phyloP scores from a whole-genome alignment of 139 green algal genomes.

The Tetradesmus obliquus region DNA sequence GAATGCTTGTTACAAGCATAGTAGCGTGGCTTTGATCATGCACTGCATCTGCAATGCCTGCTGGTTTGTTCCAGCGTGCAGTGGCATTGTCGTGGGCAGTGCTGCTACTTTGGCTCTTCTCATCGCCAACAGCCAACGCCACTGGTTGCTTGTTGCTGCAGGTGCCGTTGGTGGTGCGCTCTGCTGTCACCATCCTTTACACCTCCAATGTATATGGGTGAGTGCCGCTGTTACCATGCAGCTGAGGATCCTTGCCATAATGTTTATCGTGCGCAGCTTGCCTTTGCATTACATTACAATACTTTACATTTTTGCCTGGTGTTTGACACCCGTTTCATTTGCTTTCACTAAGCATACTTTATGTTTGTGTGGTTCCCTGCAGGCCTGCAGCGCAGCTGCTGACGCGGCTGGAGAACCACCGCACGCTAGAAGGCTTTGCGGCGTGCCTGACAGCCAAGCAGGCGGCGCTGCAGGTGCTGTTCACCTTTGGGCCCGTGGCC shows the following conservation, averaged over 20 bases:
- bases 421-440: slow-evolving; percentile 5
- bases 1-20: no score
- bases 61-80: not conserved
- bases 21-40: no score
- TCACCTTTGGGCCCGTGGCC: slow-evolving; percentile 8
- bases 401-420: slow-evolving; percentile 5
- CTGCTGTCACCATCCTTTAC: not conserved
- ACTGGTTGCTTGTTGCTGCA: not conserved
- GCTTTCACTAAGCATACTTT: no score
- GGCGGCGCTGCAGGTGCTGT: not conserved
- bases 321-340: no score
- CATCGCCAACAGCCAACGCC: no score
- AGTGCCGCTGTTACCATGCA: not conserved
- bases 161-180: slow-evolving; percentile 20
- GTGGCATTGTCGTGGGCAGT: not conserved
- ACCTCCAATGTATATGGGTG: not conserved
- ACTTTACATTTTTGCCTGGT: no score
- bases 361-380: not conserved
- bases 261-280: no score
- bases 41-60: no score
- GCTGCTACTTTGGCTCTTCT: not conserved
- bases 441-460: slow-evolving; percentile 30
- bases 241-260: not conserved
- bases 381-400: slow-evolving; percentile 6
- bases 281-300: no score